Conservation (phyloP, 2,329 filamentous ascomycete species). For the Ophiostoma fasciatum region DNA sequence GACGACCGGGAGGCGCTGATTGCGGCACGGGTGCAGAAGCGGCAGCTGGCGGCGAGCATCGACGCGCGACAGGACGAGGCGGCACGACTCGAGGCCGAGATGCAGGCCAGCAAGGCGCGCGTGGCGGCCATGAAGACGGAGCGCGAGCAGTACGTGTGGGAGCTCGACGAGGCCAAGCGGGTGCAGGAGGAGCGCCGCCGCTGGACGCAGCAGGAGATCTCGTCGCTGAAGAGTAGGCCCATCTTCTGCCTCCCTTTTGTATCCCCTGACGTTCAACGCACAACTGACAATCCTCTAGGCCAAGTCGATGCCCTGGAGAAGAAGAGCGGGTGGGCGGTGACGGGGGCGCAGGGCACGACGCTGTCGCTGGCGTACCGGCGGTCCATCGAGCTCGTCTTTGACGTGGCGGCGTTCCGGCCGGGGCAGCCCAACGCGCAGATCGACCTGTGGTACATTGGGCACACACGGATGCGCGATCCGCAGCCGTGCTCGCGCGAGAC, state of each 20-base stretch:
- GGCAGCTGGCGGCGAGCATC: conserved; percentile 50
- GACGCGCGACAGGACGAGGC: conserved; percentile 54
- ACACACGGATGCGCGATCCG: conserved; percentile 36
- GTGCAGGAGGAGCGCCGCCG: conserved; percentile 78
- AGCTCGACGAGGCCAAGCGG: conserved; percentile 71
- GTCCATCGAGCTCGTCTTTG: conserved; percentile 60
- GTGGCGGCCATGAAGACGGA: conserved; percentile 48
- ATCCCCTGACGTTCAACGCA: neutral
- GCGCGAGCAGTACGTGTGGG: conserved; percentile 54
- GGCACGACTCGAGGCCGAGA: conserved; percentile 48
- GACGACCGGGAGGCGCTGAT: conserved; percentile 71
- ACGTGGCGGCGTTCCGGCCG: conserved; percentile 44
- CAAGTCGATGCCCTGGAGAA: conserved; percentile 52
- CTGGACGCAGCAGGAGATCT: conserved; percentile 74
- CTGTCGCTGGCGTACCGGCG: conserved; percentile 62
- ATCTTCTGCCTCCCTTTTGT: no score
- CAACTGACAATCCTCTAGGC: conserved; percentile 25
- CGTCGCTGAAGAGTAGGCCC: conserved; percentile 54
- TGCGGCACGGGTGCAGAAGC: conserved; percentile 54
- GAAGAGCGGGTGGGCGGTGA: conserved; percentile 57
- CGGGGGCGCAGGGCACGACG: conserved; percentile 42
- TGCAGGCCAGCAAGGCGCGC: conserved; percentile 49
- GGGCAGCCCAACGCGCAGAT: conserved; percentile 37
- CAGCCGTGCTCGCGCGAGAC: conserved; percentile 47
- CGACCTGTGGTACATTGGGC: conserved; percentile 55